A percentile compares a stretch with the other conserved stretches of the same genome.
Conservation (phyloP, 495 filamentous ascomycete species). For the Xylaria nigripes region DNA sequence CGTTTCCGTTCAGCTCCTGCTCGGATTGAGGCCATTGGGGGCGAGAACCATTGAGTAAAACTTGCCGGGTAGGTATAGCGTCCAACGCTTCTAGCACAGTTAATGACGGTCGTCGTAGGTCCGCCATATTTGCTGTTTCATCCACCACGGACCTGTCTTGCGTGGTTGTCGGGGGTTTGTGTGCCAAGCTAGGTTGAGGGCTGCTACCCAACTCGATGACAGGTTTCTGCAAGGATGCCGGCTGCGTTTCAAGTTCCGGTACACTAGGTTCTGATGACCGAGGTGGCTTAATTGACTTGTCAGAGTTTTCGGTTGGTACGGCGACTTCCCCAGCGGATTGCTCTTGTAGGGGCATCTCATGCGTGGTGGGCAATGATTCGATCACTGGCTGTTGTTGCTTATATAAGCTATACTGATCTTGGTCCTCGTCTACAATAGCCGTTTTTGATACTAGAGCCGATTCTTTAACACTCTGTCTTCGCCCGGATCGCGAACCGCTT, state of each 20-base stretch:
- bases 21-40: not conserved
- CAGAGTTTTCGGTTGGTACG: not conserved
- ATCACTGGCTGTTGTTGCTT: not conserved
- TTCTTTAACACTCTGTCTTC: slow-evolving; percentile 31
- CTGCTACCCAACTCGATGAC: not conserved
- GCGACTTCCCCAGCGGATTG: not conserved
- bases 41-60: slow-evolving; percentile 8
- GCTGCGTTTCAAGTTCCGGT: not conserved
- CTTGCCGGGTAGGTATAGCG: slow-evolving; percentile 27
- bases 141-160: not conserved
- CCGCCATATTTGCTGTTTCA: not conserved
- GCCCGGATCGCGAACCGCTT: slow-evolving; percentile 19
- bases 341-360: not conserved
- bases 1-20: not conserved
- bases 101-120: slow-evolving; percentile 7
- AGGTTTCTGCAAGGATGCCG: not conserved
- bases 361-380: not conserved
- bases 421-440: slow-evolving; percentile 28
- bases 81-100: slow-evolving; percentile 24
- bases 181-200: not conserved
- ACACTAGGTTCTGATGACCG: not conserved
- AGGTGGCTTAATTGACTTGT: too few relatives aligned
- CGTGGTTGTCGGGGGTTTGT: not conserved
- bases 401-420: slow-evolving; percentile 17
- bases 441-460: slow-evolving; percentile 27